Evolutionary conservation across 208 protist genomes (phyloP), one percentile per base, ranked within the genome.

Genomic region (Wallacemonas sp.): DNA sequence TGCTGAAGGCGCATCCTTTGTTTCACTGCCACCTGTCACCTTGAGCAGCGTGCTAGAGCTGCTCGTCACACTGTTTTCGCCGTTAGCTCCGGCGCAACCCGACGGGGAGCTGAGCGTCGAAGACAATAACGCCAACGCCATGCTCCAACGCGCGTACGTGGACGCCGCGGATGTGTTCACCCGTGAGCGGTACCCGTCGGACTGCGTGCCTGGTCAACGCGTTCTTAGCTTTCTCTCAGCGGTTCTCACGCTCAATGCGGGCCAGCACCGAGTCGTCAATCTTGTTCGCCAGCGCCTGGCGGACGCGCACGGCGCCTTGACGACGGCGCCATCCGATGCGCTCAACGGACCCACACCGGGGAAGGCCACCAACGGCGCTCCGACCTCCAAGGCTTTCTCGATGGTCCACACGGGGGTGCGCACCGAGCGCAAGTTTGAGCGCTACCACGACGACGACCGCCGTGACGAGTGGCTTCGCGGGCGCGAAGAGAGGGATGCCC

Each of bases 391-490:
- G 0, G 42, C 58, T 15, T 83, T 69, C 57, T 63, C 65, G 26
- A 78, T 85, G 38, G 66, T 45, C 3, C 74, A 89, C 63, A 58
- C 22, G 27, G 73, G 65, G n/a, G 67, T 64, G 3, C 70, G 68
- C 21, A 58, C 63, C 41, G 19, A 61, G 53, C 76, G 72, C 29
- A 73, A 70, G 63, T 92, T 92, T 42, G 83, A 88, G 38, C 64
- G 64, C 58, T 92, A 92, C 68, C 74, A 72, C 12, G 67, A 79
- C 37, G 68, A 73, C 13, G 85, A 93, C 58, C 83, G 82, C 48
- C 74, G 76, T 15, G 90, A 93, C 52, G 81, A 89, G 70, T 95
- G 89, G 86, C 68, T 91, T 27, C 78, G 68, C 19, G 86, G 84
- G 21, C 81, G 84, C 15, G 70, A 76, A 10, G 89, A 89, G 71